A percentile compares a stretch with the other conserved stretches of the same genome.
Conservation (phyloP, 2,329 filamentous ascomycete species). For the Colletotrichum trifolii region DNA sequence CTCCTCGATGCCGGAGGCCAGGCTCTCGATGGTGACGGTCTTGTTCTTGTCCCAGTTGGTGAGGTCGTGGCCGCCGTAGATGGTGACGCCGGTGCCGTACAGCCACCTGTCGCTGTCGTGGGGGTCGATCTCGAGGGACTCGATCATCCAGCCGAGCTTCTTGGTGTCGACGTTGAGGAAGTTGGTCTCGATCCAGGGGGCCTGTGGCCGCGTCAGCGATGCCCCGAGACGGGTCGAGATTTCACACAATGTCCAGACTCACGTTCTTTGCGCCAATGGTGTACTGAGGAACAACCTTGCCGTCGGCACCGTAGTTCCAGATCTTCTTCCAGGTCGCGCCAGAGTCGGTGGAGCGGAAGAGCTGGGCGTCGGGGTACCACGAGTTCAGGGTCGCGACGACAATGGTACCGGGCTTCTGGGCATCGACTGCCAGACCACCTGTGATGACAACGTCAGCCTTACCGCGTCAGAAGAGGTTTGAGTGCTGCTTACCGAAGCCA, state of each 20-base stretch:
- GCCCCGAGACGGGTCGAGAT: not conserved
- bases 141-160: constrained; percentile 71
- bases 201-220: constrained; percentile 36
- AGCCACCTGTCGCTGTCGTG: constrained; percentile 70
- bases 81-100: constrained; percentile 68
- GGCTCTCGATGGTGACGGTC: constrained; percentile 60
- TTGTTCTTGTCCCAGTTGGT: constrained; percentile 63
- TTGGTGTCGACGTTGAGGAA: constrained; percentile 60
- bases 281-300: constrained; percentile 30
- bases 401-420: constrained; percentile 64
- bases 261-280: constrained; percentile 43
- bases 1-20: constrained; percentile 67
- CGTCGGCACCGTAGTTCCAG: constrained; percentile 53
- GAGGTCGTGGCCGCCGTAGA: constrained; percentile 65
- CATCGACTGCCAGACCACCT: constrained; percentile 63
- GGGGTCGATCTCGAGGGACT: constrained; percentile 67
- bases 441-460: not conserved
- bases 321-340: constrained; percentile 64
- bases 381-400: constrained; percentile 67
- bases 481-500: constrained; percentile 55
- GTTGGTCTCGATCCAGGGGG: constrained; percentile 65
- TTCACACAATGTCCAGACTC: not conserved
- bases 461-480: not conserved
- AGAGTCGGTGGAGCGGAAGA: constrained; percentile 66
- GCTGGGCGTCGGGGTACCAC: constrained; percentile 68